phyloP scores from a whole-genome alignment of 2,329 filamentous ascomycete genomes.

The Stemphylium lycopersici region DNA sequence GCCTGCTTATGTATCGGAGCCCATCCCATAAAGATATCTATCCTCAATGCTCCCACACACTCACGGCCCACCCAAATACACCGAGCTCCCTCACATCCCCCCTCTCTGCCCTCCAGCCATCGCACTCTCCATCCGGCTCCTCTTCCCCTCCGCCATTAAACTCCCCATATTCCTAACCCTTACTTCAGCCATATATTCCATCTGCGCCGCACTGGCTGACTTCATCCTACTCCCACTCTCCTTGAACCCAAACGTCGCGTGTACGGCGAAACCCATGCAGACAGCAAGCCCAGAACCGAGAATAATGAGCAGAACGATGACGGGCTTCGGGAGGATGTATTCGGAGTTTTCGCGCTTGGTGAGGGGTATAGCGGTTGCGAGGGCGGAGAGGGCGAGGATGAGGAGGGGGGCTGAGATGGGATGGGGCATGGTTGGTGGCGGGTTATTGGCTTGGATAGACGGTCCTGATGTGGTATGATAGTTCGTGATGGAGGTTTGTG shows the following conservation, averaged over 20 bases:
- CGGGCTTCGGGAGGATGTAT: slow-evolving; percentile 19
- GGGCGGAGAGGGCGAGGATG: neutral
- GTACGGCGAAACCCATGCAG: slow-evolving; percentile 27
- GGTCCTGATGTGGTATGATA: neutral
- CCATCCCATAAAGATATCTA: too few species aligned
- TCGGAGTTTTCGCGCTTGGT: slow-evolving; percentile 19
- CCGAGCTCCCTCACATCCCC: neutral
- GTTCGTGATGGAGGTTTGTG: neutral
- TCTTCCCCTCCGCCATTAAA: slow-evolving; percentile 18
- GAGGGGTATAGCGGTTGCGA: slow-evolving; percentile 5
- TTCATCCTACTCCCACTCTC: slow-evolving; percentile 15
- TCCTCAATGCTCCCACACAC: too few species aligned
- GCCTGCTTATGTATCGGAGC: too few species aligned
- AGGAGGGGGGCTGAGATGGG: neutral
- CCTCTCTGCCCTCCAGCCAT: neutral
- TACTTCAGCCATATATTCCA: slow-evolving; percentile 33
- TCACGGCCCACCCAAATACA: neutral
- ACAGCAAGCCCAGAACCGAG: slow-evolving; percentile 20
- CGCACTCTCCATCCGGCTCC: neutral
- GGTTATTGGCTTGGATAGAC: too few species aligned
- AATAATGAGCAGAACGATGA: slow-evolving; percentile 32
- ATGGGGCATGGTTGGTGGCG: neutral
- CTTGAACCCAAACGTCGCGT: slow-evolving; percentile 23
- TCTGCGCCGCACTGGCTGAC: slow-evolving; percentile 17
- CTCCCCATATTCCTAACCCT: slow-evolving; percentile 19